Base-by-base conservation (phyloP, 257 asterid species). In the Coffea eugenioides region DNA sequence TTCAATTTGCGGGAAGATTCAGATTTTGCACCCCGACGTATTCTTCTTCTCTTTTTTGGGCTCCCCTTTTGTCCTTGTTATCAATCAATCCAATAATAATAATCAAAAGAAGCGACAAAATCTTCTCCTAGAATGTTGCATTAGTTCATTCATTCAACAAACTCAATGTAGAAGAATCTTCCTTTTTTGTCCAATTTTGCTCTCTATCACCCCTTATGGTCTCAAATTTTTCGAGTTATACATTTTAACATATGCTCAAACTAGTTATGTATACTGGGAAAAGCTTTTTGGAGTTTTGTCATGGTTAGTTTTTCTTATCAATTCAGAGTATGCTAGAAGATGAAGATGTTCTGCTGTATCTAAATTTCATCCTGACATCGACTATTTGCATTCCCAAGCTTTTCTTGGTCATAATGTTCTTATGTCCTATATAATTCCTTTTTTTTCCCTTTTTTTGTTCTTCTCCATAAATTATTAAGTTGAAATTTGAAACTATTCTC, bases 351-450 rank as follows among this genome's bases (percentile, higher is more conserved):
- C 70, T 52, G 48, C 54, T 36, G 75, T 34, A 43, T 46, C 71
- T 10, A 11, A 6, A 11, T 72, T 72, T 39, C 43, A 39, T 39
- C 43, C 43, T 80, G 59, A 49, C 62, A 75, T 41, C 64, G 36
- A 68, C 61, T 82, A 76, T 78, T 61, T 72, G 36, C 67, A 34
- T 36, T 84, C 81, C 77, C 88, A 80, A 59, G 79, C 81, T 81
- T 67, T 66, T 80, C 62, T 31, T 31, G 31, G 31, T 31, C 31
- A 31, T 31, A 31, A 31, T 31, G 83, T 79, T 75, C 67, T 86
- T 61, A 43, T 45, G 52, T 52, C 77, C 59, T 79, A 83, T 36
- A 48, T 45, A 57, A 69, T 51, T 45, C 82, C 46, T 79, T 36
- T 46, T 52, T 34, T 74, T 52, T 71, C 52, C 43, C 75, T 62